Evolutionary conservation across 2,329 filamentous ascomycete species (phyloP), one percentile per base, ranked within the genome.

Genomic region (Cytospora schulzeri): DNA sequence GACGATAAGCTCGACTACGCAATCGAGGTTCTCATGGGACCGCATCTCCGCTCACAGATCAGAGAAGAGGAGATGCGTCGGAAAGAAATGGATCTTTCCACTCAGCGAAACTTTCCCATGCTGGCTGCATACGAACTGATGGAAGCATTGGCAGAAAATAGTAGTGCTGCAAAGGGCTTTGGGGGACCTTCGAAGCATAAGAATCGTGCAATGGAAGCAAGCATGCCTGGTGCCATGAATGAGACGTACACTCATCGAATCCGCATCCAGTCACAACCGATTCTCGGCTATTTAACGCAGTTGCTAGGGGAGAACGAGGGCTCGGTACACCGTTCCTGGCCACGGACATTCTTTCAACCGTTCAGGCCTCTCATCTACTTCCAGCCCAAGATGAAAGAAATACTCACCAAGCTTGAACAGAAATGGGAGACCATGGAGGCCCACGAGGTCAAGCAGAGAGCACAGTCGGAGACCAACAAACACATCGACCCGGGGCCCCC

Each of bases 331-430:
- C 33, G 33, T 11, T 29, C 24, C 28, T 19, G 24, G 15, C 28
- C 35, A 19, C 54, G 35, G n/a, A 57, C 54, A 17, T 19, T 57
- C 22, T 41, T 38, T 22, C 24, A 15, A 9, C 54, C 54, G 0
- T 57, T 57, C 33, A 41, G 22, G 33, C 14, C 54, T 11, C 33
- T 57, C 22, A 41, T 57, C 33, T 28, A 57, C 19, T 57, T 57
- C 12, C 54, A 57, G 54, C 54, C 54, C 14, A 45, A 11, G 12
- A 57, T 57, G 54, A 57, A 57, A 41, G 33, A 41, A 19, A 45
- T 45, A 15, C 54, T 57, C 22, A 22, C 54, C 15, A 15, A 5
- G 26, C 54, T 57, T 5, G 33, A 57, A 19, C 15, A 28, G 6
- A 41, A 41, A 38, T 45, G 35, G 54, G 31, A 17, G 26, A 9